A percentile compares a stretch with the other conserved stretches of the same genome.
phyloP scores from a whole-genome alignment of 257 asterid genomes.

The Asclepias syriaca region DNA sequence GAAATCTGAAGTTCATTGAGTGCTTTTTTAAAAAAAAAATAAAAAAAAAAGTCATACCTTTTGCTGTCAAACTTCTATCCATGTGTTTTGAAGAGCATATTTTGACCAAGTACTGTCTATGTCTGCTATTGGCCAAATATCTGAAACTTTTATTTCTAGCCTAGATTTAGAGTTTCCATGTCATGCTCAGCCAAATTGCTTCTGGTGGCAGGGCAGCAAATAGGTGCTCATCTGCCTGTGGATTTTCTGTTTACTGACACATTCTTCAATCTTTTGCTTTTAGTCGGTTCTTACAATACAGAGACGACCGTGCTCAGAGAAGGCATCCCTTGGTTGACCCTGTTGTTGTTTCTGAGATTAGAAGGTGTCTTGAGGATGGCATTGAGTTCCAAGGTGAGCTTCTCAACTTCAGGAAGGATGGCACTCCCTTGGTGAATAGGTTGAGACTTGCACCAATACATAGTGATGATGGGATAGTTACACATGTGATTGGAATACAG shows the following conservation, averaged over 20 bases:
- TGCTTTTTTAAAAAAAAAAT: neutral
- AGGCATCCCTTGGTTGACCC: conserved; percentile 96
- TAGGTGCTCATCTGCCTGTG: neutral
- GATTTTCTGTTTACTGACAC: conserved; percentile 12
- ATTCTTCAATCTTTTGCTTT: conserved; percentile 20
- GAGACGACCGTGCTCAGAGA: conserved; percentile 86
- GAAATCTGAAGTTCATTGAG: neutral
- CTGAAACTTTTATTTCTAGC: neutral
- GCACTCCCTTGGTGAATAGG: conserved; percentile 77
- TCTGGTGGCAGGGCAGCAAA: neutral
- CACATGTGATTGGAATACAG: conserved; percentile 77
- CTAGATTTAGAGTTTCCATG: neutral
- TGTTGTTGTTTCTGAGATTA: conserved; percentile 79
- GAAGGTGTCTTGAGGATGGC: conserved; percentile 82
- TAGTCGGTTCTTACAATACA: conserved; percentile 89
- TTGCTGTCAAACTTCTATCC: neutral
- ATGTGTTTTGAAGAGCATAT: neutral
- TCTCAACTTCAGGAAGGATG: conserved; percentile 88
- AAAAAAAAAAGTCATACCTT: neutral
- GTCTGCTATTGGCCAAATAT: neutral
- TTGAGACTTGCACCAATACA: conserved; percentile 72
- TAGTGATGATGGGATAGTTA: conserved; percentile 71
- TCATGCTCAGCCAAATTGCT: neutral
- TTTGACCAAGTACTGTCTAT: neutral
- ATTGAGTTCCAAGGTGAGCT: conserved; percentile 88